These are phyloP conservation scores for Alternaria panax DNA, from an alignment of 2,329 filamentous ascomycete species.

Conservation along the genomic window DNA sequence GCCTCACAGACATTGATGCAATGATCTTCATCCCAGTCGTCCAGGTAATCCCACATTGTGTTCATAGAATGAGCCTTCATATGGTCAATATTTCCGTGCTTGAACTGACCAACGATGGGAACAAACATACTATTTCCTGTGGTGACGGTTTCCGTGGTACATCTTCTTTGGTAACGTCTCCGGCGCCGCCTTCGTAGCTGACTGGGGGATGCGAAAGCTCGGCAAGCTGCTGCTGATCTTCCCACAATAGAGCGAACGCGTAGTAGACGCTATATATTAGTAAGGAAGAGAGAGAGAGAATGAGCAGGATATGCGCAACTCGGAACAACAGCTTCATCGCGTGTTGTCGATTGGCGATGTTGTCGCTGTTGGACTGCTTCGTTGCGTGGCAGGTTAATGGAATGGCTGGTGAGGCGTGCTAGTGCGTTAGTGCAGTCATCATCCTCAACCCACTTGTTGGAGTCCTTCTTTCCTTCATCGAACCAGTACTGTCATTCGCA, in stretches of 20 bases:
- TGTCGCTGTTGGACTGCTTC: neutral
- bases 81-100: neutral
- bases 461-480: no score
- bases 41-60: slow-evolving; percentile 23
- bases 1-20: slow-evolving; percentile 25
- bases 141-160: neutral
- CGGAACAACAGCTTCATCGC: slow-evolving; percentile 10
- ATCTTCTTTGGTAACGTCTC: neutral
- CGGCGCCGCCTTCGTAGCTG: neutral
- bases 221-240: slow-evolving; percentile 3
- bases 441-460: neutral
- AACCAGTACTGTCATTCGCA: no score
- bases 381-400: neutral
- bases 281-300: slow-evolving; percentile 4
- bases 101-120: neutral
- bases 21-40: slow-evolving; percentile 23
- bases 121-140: neutral
- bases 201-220: neutral
- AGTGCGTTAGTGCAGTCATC: neutral
- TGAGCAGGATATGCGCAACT: slow-evolving; percentile 10
- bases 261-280: slow-evolving; percentile 14
- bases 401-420: neutral
- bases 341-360: neutral
- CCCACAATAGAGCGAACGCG: slow-evolving; percentile 7
- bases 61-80: slow-evolving; percentile 25